These are phyloP conservation scores for Kokia cookei DNA, from an alignment of 441 rosid species.

Conservation along the genomic window DNA sequence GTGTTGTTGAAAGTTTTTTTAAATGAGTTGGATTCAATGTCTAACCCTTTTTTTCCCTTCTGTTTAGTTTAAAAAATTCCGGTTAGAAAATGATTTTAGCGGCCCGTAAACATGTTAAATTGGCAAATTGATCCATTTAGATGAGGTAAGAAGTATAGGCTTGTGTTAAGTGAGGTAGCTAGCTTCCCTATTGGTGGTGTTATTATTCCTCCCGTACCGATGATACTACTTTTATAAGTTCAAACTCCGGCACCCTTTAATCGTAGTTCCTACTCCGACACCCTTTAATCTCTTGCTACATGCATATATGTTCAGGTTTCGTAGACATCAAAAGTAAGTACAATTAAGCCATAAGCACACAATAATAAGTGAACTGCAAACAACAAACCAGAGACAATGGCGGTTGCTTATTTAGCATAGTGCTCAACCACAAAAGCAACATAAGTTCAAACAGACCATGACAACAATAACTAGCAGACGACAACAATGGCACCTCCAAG, in stretches of 20 bases:
- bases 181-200: no score
- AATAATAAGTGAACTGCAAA: not conserved
- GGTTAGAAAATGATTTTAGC: no score
- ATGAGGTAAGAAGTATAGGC: no score
- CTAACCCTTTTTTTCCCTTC: not conserved
- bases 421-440: constrained; percentile 13
- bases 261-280: no score
- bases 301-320: not conserved
- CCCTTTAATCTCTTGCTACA: not conserved
- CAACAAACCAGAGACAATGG: not conserved
- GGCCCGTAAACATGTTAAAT: no score
- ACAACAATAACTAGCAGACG: not conserved
- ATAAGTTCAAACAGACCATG: not conserved
- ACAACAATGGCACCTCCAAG: not conserved
- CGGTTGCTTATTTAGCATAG: constrained; percentile 3
- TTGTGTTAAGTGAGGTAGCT: no score
- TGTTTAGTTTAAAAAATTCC: no score
- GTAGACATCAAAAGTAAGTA: not conserved
- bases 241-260: not conserved
- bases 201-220: no score
- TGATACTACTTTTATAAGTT: not conserved
- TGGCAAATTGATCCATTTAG: no score
- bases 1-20: no score
- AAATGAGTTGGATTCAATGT: not conserved
- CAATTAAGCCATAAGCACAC: not conserved